Percentiles rank a stretch among this genome's conserved stretches.
These are phyloP conservation scores for Apophysomyces trapeziformis DNA, from an alignment of 371 early-diverging fungal species.

Conservation along the genomic window DNA sequence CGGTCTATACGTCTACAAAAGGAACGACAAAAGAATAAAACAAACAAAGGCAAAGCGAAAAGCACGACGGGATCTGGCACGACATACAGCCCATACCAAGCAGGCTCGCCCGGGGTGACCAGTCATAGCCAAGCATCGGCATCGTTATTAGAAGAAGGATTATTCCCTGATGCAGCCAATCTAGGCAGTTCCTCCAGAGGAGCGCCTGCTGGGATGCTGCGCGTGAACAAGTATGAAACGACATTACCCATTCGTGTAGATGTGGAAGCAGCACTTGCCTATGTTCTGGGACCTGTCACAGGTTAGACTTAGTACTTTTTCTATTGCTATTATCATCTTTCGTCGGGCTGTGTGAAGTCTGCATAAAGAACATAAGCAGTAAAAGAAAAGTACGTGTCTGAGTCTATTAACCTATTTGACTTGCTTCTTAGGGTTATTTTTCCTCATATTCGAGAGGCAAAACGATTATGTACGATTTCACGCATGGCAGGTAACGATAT, in stretches of 20 bases:
- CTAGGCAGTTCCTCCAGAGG: conserved; percentile 16
- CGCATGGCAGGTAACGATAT: conserved; percentile 75
- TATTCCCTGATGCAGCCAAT: conserved; percentile 25
- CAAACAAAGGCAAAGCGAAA: conserved; percentile 16
- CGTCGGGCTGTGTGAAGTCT: conserved; percentile 3
- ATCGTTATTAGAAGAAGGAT: conserved; percentile 44
- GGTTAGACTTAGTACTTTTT: conserved; percentile 47
- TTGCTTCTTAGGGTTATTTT: conserved; percentile 59
- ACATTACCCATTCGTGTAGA: conserved; percentile 75
- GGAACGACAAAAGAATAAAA: conserved; percentile 24
- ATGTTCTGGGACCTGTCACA: conserved; percentile 70
- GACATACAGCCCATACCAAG: conserved; percentile 11
- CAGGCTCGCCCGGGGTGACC: conserved; percentile 8
- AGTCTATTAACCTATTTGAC: not conserved
- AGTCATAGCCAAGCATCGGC: conserved; percentile 8
- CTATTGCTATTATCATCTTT: not conserved
- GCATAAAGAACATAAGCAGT: conserved; percentile 8
- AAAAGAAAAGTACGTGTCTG: not conserved
- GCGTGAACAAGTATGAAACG: conserved; percentile 84
- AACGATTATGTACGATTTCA: conserved; percentile 87
- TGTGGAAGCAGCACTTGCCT: conserved; percentile 79
- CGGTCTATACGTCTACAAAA: conserved; percentile 28
- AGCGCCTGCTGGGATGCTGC: conserved; percentile 47
- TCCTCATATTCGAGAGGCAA: conserved; percentile 78
- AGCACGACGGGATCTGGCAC: conserved; percentile 16